Evolutionary conservation across 768 basidiomycete genomes (phyloP).

Genomic region (Trametes sanguinea): DNA sequence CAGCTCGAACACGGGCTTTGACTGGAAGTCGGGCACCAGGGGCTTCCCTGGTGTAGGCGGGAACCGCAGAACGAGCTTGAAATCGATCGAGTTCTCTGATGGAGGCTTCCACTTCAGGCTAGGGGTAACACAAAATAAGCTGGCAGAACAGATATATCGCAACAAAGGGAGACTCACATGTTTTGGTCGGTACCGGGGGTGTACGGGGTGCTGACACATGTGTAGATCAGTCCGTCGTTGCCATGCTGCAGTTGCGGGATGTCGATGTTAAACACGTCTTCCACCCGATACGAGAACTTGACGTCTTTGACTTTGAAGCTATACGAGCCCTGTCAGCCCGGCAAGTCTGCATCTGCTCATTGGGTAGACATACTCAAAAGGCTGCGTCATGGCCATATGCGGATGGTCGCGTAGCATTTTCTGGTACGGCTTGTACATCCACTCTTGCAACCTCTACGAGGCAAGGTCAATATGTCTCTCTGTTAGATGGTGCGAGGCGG

Average conservation of each 20-base stretch:
- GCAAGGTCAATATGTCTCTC: not conserved
- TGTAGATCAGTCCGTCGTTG: slow-evolving; percentile 96
- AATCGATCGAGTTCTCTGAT: slow-evolving; percentile 96
- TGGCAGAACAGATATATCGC: slow-evolving; percentile 33
- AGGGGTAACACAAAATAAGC: slow-evolving; percentile 33
- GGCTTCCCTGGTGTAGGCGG: slow-evolving; percentile 61
- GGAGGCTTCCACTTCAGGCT: slow-evolving; percentile 96
- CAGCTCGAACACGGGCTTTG: slow-evolving; percentile 85
- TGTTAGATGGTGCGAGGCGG: not conserved
- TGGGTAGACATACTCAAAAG: slow-evolving; percentile 73
- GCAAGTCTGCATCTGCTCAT: not conserved
- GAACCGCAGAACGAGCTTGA: slow-evolving; percentile 94
- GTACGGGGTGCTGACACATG: slow-evolving; percentile 84
- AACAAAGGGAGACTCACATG: slow-evolving; percentile 57
- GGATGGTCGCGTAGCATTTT: slow-evolving; percentile 72
- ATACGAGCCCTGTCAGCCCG: not conserved
- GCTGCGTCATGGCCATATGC: slow-evolving; percentile 59
- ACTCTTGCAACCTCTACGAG: slow-evolving; percentile 70
- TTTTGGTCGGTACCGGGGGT: slow-evolving; percentile 78
- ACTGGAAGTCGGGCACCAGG: slow-evolving; percentile 70
- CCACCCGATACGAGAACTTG: slow-evolving; percentile 82
- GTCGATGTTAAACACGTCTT: slow-evolving; percentile 81
- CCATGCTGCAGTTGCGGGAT: slow-evolving; percentile 87
- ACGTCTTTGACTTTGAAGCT: slow-evolving; percentile 91
- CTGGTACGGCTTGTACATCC: slow-evolving; percentile 80